A percentile compares a stretch with the other conserved stretches of the same genome.
Conservation (phyloP, 2,329 filamentous ascomycete genomes). For the Monilinia fructigena region DNA sequence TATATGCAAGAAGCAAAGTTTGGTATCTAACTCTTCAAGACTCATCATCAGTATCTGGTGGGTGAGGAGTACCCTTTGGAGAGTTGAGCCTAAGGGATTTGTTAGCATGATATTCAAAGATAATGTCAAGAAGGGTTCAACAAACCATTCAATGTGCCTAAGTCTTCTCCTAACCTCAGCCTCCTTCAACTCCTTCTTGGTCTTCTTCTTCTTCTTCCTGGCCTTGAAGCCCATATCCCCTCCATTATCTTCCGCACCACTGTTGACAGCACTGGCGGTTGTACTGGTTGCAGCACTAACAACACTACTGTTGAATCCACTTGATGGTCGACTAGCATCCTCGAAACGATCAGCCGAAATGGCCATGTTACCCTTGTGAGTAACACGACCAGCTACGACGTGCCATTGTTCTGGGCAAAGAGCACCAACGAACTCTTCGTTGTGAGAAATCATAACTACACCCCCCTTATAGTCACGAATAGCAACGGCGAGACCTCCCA, state of each 20-base stretch:
- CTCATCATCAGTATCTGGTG: constrained; percentile 39
- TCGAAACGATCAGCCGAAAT: constrained; percentile 82
- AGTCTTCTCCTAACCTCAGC: constrained; percentile 81
- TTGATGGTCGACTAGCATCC: constrained; percentile 65
- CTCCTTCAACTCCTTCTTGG: constrained; percentile 94
- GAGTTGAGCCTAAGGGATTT: constrained; percentile 37
- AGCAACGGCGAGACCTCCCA: constrained; percentile 93
- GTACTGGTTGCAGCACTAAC: constrained; percentile 54
- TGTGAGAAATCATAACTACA: constrained; percentile 99
- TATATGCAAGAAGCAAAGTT: constrained; percentile 21
- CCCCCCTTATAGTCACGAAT: constrained; percentile 98
- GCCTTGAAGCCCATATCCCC: constrained; percentile 83
- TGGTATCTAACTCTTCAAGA: constrained; percentile 25
- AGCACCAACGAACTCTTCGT: constrained; percentile 97
- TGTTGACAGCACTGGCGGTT: constrained; percentile 67
- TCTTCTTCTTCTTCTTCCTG: constrained; percentile 98
- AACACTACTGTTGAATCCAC: constrained; percentile 58
- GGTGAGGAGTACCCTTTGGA: constrained; percentile 40
- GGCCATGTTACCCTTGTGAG: constrained; percentile 75
- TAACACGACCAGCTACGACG: constrained; percentile 82
- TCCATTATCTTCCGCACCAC: constrained; percentile 78
- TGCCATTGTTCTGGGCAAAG: constrained; percentile 97
- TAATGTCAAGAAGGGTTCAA: constrained; percentile 51
- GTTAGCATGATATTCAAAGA: constrained; percentile 34
- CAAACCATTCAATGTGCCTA: constrained; percentile 73